Conservation (phyloP, 768 basidiomycete species). For the Paxillus rubicundulus region DNA sequence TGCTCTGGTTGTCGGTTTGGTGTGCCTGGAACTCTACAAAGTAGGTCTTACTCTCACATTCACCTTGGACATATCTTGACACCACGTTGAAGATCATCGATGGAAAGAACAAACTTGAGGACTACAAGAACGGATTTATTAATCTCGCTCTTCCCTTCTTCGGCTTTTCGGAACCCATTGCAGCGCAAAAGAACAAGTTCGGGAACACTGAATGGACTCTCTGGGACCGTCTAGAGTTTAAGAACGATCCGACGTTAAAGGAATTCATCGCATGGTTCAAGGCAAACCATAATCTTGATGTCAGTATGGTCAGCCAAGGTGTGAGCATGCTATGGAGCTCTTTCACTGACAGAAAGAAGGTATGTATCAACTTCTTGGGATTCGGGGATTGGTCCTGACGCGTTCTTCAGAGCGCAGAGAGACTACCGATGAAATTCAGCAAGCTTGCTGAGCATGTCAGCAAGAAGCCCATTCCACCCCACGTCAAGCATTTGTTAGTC, state of each 20-base stretch:
- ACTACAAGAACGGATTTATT: conserved; percentile 98
- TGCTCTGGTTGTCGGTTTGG: conserved; percentile 90
- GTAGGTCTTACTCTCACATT: conserved; percentile 34
- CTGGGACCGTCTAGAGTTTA: conserved; percentile 96
- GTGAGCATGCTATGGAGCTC: conserved; percentile 98
- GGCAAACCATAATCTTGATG: conserved; percentile 77
- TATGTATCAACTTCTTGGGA: conserved; percentile 23
- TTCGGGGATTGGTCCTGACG: conserved; percentile 5
- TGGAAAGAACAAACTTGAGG: conserved; percentile 87
- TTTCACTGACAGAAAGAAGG: conserved; percentile 93
- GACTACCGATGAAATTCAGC: conserved; percentile 86
- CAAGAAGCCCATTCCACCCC: conserved; percentile 87
- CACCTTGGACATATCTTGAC: conserved; percentile 1
- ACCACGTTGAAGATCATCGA: conserved; percentile 73
- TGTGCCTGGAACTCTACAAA: conserved; percentile 97
- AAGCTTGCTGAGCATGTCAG: conserved; percentile 90
- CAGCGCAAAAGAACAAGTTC: conserved; percentile 86
- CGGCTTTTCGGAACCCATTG: conserved; percentile 97
- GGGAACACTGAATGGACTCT: conserved; percentile 90
- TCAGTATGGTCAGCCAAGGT: conserved; percentile 95
- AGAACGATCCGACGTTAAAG: conserved; percentile 82
- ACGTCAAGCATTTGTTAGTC: conserved; percentile 81
- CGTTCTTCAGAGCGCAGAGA: conserved; percentile 72
- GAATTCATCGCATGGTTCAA: conserved; percentile 86
- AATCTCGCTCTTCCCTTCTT: conserved; percentile 98